Evolutionary conservation across 495 filamentous ascomycete genomes (phyloP), one percentile per base, ranked within the genome.

Genomic region (Tuber brumale): DNA sequence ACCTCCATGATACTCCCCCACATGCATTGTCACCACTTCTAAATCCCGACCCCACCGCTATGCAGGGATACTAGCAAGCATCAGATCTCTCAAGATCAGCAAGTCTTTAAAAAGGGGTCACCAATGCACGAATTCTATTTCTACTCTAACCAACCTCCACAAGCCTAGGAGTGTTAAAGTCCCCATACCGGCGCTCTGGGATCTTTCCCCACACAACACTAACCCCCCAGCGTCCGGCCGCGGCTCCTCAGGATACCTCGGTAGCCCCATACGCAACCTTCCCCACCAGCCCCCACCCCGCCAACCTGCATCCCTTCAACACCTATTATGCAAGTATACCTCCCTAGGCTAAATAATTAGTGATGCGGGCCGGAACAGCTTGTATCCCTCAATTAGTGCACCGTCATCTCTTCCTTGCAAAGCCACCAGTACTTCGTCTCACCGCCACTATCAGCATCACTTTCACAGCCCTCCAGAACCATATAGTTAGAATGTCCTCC

Each of bases 401-500:
- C n/a, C 57, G 5, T 27, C 27, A 66, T 12, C 27, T 27, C n/a
- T 31, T 18, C 23, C 27, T 31, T 27, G 4, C 27, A 4, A 31
- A 66, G 18, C n/a, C 27, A 31, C 12, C 48, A 42, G 21, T 21
- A 66, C 21, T 48, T 48, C 16, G n/a, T 51, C 31, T 35, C 9
- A 14, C 46, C 69, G 21, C 48, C 8, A 57, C 48, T 3, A 14
- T 8, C 48, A 12, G 23, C 8, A 31, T 35, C 12, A 31, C 12
- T 5, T 66, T 31, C 3, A 66, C 31, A n/a, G 71, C 8, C 39
- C 51, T 39, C 46, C 43, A 70, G 35, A 21, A 41, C 41, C 31
- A 16, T n/a, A 41, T 27, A 35, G 7, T 42, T 31, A 75, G 51
- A 57, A 79, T 75, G 74, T 77, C 75, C 69, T 77, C 76, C 31